Evolutionary conservation across 2,329 filamentous ascomycete genomes (phyloP), one percentile per base, ranked within the genome.

Genomic region (Magnaporthiopsis poae): DNA sequence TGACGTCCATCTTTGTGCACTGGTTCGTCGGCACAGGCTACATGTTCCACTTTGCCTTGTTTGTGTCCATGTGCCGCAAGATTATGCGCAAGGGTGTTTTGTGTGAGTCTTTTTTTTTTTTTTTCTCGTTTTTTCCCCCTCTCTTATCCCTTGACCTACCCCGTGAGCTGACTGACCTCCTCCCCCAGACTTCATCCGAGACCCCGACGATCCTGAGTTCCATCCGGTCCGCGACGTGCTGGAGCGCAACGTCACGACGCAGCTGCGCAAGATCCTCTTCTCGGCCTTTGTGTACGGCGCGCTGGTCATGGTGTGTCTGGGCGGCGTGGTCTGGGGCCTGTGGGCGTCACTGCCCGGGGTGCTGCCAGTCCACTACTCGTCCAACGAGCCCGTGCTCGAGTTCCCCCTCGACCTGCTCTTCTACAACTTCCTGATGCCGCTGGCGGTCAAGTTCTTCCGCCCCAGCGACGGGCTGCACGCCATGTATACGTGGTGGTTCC

Each of bases 21-120:
- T 99, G 95, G 95, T 99, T 99, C 74, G 89, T 97, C 67, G 95
- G 95, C 63, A 99, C 95, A 3, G 96, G 93, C 69, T 99, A 99
- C 77, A 99, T 99, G 96, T 99, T 99, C 79, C 95, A 99, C 75
- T 99, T 99, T 75, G 95, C 95, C 5, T 84, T 99, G 3, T 99
- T 99, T 75, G 95, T 99, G 25, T 96, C 93, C 67, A 98, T 99
- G 93, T 99, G 95, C 77, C 89, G 95, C 69, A 97, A 96, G 80
- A 96, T 98, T 68, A 91, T 99, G 89, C 89, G 95, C 69, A 92
- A 88, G 71, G 95, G 95, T 65, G 95, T 99, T 60, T 82, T 99
- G 68, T 98, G 89, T 91, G 81, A 84, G 88, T 83, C 61, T 31
- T 60, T 36, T 8, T 29, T 64, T 60, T 36, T 8, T 18, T 56